Evolutionary conservation across 2,329 filamentous ascomycete genomes (phyloP), one percentile per base, ranked within the genome.

Genomic region (Phaeoacremonium minimum): DNA sequence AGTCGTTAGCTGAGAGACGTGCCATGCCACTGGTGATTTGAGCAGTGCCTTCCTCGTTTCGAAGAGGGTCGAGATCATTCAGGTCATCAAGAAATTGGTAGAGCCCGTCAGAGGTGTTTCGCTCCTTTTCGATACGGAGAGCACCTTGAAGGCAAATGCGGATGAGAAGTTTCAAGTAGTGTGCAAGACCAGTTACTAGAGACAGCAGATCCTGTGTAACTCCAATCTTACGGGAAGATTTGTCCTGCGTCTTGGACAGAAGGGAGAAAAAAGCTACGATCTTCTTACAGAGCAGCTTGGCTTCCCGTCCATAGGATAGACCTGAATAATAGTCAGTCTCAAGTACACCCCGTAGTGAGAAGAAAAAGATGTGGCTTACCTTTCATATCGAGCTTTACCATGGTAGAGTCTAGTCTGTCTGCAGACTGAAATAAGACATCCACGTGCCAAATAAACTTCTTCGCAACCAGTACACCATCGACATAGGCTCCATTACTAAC

Each of bases 201-300:
- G 91, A 95, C n/a, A 98, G 67, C n/a, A 98, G 75, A 58, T 98
- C 93, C 59, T 98, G 93, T 7, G 93, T 98, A 19, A 98, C 93
- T 30, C 93, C 93, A 29, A 97, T 78, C 57, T 96, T 93, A 40
- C 87, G 77, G 26, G 87, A 81, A n/a, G 85, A 87, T 7, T 83
- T 87, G 53, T 96, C 90, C 56, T 97, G 91, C 2, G 90, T 93
- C 60, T 95, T 95, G 6, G 91, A 95, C 7, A 98, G 73, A 14
- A 98, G 70, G 11, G 89, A 89, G 60, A 98, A 98, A 69, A 98
- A 98, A 17, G 91, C 87, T 6, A 98, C 93, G 37, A 98, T 95
- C 63, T 98, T 98, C 64, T 98, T 98, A 71, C 93, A 98, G n/a
- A 98, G 77, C 34, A 98, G 73, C 63, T 98, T 98, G n/a, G 93